These are phyloP conservation scores for Amoebophrya sp. DNA, from an alignment of 169 alveolate species.

Conservation along the genomic window DNA sequence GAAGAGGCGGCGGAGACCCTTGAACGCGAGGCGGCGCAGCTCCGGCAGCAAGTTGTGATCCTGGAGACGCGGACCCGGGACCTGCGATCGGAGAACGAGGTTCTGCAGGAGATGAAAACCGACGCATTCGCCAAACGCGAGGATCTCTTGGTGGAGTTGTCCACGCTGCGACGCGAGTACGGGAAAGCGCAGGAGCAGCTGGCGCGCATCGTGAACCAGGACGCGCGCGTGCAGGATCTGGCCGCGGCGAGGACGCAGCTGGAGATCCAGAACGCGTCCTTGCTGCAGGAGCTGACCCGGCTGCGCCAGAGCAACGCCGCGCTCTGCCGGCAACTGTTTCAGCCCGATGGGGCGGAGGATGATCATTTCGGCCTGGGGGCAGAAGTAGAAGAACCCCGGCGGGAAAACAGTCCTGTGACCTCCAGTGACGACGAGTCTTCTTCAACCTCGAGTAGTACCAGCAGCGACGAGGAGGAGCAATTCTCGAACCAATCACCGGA, in stretches of 20 bases:
- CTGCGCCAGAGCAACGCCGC: neutral
- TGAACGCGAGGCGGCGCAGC: too few species aligned
- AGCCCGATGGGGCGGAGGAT: too few species aligned
- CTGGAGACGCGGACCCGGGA: too few species aligned
- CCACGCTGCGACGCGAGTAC: neutral
- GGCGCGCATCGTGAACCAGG: neutral
- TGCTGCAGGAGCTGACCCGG: neutral
- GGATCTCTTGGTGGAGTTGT: neutral
- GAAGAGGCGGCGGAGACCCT: too few species aligned
- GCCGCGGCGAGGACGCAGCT: neutral
- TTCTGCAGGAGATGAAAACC: neutral
- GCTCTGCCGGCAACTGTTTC: neutral
- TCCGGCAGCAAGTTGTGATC: too few species aligned
- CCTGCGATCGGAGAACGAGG: too few species aligned
- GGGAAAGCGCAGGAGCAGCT: neutral
- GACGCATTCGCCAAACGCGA: neutral
- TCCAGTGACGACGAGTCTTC: neutral
- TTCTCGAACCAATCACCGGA: too few species aligned
- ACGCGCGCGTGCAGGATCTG: neutral
- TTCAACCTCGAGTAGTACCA: neutral
- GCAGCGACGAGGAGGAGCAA: neutral
- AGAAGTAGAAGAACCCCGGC: neutral
- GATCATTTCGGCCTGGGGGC: too few species aligned
- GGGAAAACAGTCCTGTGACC: neutral
- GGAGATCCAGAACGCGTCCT: neutral